Evolutionary conservation across 1,284 basidiomycete species (phyloP), one percentile per base, ranked within the genome.

Genomic region (Trametes polyzona): DNA sequence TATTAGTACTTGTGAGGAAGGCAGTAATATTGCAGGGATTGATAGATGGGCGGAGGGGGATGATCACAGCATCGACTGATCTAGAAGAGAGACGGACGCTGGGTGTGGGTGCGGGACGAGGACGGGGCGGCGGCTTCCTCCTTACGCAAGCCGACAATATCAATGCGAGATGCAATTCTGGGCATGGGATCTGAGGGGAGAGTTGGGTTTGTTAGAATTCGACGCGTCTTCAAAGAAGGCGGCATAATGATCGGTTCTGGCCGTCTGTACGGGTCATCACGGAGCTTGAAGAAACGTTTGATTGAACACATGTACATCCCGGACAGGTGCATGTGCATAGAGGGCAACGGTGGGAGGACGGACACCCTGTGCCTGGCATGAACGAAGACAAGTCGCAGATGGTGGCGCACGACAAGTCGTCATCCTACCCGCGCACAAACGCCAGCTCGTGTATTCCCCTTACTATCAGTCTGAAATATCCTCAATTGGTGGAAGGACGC

Each of bases 21-120:
- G 57, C 32, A 41, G 50, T 37, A 52, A 52, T 37, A 7, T 26
- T 12, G 49, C 36, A 47, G 35, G 27, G 39, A 35, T 27, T 44
- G 57, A 59, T 52, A 56, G 57, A 59, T 59, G 47, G 55, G 41
- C 19, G 21, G 29, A 47, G 21, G 48, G 37, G 41, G 53, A 44
- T 47, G 46, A 41, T 51, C 58, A 59, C 55, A 52, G 61, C 55
- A 59, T 63, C 40, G 47, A 40, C 51, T 62, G 61, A 63, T 58
- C 30, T 21, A 33, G 50, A 47, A 51, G 14, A 27, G 42, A 33
- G 19, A 37, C 36, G 26, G 26, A 17, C 44, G 36, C 7, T 47
- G 30, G n/a, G 27, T 44, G 36, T 32, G 51, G 14, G 49, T 41
- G 35, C 17, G 49, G 30, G 11, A 2, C 8, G 32, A 24, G 27